Evolutionary conservation across 129 eudicot genomes (phyloP), one percentile per base, ranked within the genome.

Genomic region (Flaveria linearis): DNA sequence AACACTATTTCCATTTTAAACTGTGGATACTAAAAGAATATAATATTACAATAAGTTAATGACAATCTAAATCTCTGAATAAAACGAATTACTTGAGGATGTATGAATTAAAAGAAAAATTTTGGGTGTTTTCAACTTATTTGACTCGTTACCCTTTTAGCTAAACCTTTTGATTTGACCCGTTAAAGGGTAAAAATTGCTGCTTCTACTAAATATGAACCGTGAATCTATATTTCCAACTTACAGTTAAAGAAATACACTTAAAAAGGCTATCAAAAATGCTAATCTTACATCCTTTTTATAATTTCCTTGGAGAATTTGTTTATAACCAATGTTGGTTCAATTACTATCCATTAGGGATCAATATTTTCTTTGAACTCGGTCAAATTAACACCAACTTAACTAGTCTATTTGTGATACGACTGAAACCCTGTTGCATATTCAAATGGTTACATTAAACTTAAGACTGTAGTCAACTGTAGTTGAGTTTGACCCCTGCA

Each of bases 281-380:
- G 61, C 47, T 49, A 70, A 6, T 15, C 15, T 70, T 70, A 70
- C 74, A 25, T 23, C 74, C 61, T 23, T 49, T 17, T 70, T 26
- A 8, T 23, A 70, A 15, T 11, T 28, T 14, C 43, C 9, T 62
- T 28, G 68, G 7, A 62, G 45, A 42, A 25, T 60, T 4, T 43
- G 69, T 20, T 73, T 39, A 41, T 56, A 58, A 56, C 68, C 67
- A 23, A 73, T 16, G 15, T 15, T 58, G 70, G 60, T 74, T 3
- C 16, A 60, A 14, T 74, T 74, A 20, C 51, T 70, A 49, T 13
- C 17, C 53, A 45, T 45, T 45, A 45, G 49, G 58, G 58, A 23
- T 46, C 17, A 69, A 69, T 3, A 67, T 36, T 13, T 13, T 17
- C 51, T 41, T 68, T 43, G 28, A 68, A 25, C 53, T 42, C 14